Base-by-base conservation (phyloP, 192 early-diverging fungal species). In the Lobosporangium transversale region DNA sequence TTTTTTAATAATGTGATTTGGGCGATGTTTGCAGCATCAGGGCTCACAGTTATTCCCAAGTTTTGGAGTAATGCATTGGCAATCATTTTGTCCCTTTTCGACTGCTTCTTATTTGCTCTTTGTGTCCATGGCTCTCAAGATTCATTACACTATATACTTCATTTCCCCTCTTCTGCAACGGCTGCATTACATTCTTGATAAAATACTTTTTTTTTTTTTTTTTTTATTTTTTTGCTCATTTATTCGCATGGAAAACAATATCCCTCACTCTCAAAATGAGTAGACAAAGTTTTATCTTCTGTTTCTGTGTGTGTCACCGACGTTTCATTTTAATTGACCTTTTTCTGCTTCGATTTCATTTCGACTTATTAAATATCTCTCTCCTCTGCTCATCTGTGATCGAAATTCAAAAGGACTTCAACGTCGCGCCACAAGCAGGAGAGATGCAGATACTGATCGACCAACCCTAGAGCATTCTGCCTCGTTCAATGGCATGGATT, bases 381-480 rank as follows among this genome's bases (percentile, higher is more conserved):
- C n/a, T n/a, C n/a, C n/a, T n/a, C n/a, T n/a, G n/a, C n/a, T n/a
- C n/a, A n/a, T n/a, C n/a, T n/a, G n/a, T n/a, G n/a, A n/a, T n/a
- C n/a, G n/a, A n/a, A 59, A 30, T 51, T 49, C 51, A 29, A 27
- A 58, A 74, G 70, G 70, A 5, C 62, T 74, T n/a, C 70, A 74
- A 26, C 61, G 70, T 20, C 70, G 70, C 37, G 70, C 70, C 30
- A 74, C 70, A 37, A 62, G 65, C 37, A 53, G 70, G 18, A n/a
- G 18, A 14, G 29, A 12, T 9, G 15, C 23, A 47, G 69, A 61
- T 18, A 35, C 49, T 5, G 69, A 71, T 29, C 30, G 70, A 51
- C 70, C 70, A 18, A 43, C 36, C 48, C 30, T 74, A 50, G 70
- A 74, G 42, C 57, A 74, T 24, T 49, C 70, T 1, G 62, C 62